Conservation (phyloP, 129 eudicot genomes). For the Pulicaria dysenterica region DNA sequence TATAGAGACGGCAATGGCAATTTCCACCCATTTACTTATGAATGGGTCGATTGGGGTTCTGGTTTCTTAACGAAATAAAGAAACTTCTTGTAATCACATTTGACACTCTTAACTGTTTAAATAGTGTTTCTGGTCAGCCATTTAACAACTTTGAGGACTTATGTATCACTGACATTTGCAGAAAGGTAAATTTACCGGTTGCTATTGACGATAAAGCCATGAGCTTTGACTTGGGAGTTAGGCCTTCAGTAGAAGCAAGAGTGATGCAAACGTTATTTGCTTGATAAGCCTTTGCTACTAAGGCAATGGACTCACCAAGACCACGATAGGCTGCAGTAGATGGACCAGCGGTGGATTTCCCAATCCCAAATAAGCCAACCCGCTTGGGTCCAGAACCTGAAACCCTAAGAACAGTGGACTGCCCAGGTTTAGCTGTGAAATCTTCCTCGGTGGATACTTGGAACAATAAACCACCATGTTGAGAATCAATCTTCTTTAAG, state of each 20-base stretch:
- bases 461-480: constrained; percentile 65
- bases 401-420: constrained; percentile 78
- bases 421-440: constrained; percentile 81
- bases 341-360: constrained; percentile 48
- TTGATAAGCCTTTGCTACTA: constrained; percentile 79
- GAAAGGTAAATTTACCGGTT: constrained; percentile 51
- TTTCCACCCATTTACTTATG: too few relatives aligned
- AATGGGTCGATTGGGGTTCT: too few relatives aligned
- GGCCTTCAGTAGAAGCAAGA: constrained; percentile 73
- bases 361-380: constrained; percentile 82
- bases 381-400: constrained; percentile 78
- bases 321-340: constrained; percentile 46
- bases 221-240: constrained; percentile 62
- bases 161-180: not conserved
- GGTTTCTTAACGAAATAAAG: too few relatives aligned
- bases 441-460: constrained; percentile 83
- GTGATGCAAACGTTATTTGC: constrained; percentile 67
- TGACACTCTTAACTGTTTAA: too few relatives aligned
- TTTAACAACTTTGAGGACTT: not conserved
- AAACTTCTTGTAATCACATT: too few relatives aligned
- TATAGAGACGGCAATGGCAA: not conserved
- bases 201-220: constrained; percentile 70
- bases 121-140: too few relatives aligned
- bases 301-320: constrained; percentile 86
- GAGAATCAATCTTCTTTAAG: constrained; percentile 64